Base-by-base conservation (phyloP, 805 yeast genomes). In the Suhomyces sp. region DNA sequence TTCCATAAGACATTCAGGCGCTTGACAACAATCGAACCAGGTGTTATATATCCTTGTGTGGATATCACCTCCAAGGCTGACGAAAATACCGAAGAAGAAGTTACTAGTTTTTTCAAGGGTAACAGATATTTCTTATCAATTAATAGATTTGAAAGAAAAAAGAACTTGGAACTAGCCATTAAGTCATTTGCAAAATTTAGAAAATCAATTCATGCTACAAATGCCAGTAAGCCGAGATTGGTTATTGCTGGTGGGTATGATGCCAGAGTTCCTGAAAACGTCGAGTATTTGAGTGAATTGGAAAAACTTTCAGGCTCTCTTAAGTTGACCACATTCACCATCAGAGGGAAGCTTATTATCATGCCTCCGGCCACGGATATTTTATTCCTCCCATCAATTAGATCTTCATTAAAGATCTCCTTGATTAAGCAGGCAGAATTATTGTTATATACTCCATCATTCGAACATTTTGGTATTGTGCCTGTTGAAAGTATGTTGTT, bases 391-490 rank as follows among this genome's bases (percentile, higher is more conserved):
- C 95, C 96, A 0, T 87, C 96, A 0, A 76, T 91, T 6, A 72
- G 84, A 25, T 70, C 88, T 1, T 54, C 71, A 2, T 55, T 84
- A 40, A 87, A 88, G 40, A 59, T 79, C 70, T 53, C 64, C 72
- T 68, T 93, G 18, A 63, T 93, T 21, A 56, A 71, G 24, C 58
- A 66, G 7, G 70, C 90, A 2, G 71, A 73, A 30, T 47, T 84
- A 37, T 68, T 93, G 15, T 61, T 90, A 28, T 93, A 93, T 54
- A 93, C 99, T 0, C 98, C 99, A 3, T 71, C 84, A 0, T 75
- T 74, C 49, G 98, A 93, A 58, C 99, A 93, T 63, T 93, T 93
- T 55, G 99, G 99, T 10, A 93, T 93, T 44, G 99, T 93, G 7
- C 99, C 99, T 1, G 70, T 93, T 11, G 98, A 93, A 56, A 90